phyloP scores from a whole-genome alignment of 768 basidiomycete genomes.

The Rhodotorula sphaerocarpa region DNA sequence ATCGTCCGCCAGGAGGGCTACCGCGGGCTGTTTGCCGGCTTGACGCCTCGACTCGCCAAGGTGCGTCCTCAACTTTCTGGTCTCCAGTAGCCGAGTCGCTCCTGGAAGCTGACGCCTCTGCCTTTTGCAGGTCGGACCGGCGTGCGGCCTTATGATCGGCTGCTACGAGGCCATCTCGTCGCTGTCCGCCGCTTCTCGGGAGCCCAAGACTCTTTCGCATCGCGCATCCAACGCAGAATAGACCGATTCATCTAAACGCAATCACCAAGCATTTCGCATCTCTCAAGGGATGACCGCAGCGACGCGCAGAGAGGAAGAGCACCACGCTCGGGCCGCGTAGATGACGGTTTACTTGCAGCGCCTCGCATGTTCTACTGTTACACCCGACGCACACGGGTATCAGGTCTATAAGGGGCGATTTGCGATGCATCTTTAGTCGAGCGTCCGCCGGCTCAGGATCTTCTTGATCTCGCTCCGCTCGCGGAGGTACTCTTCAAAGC shows the following conservation, averaged over 20 bases:
- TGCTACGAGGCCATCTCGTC: constrained; percentile 59
- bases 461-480: constrained; percentile 34
- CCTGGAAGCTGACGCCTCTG: neutral
- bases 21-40: constrained; percentile 70
- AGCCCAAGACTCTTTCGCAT: too few relatives aligned
- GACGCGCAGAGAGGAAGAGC: too few relatives aligned
- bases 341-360: too few relatives aligned
- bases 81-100: constrained; percentile 45
- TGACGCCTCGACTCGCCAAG: constrained; percentile 80
- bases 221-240: too few relatives aligned
- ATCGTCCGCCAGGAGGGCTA: constrained; percentile 72
- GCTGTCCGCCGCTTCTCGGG: neutral
- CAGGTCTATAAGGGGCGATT: too few relatives aligned
- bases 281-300: too few relatives aligned
- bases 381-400: too few relatives aligned
- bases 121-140: constrained; percentile 50
- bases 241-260: too few relatives aligned
- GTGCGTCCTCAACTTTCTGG: constrained; percentile 51
- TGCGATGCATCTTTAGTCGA: constrained; percentile 19
- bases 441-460: constrained; percentile 23
- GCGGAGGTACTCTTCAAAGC: constrained; percentile 33
- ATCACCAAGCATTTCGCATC: too few relatives aligned
- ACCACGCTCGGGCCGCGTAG: too few relatives aligned
- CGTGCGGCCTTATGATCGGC: constrained; percentile 96
- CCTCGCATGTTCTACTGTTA: too few relatives aligned